A percentile compares a stretch with the other conserved stretches of the same genome.
Evolutionary conservation across 1,139 yeast genomes (phyloP).

Genomic region (Suhomyces ambrosiae): DNA sequence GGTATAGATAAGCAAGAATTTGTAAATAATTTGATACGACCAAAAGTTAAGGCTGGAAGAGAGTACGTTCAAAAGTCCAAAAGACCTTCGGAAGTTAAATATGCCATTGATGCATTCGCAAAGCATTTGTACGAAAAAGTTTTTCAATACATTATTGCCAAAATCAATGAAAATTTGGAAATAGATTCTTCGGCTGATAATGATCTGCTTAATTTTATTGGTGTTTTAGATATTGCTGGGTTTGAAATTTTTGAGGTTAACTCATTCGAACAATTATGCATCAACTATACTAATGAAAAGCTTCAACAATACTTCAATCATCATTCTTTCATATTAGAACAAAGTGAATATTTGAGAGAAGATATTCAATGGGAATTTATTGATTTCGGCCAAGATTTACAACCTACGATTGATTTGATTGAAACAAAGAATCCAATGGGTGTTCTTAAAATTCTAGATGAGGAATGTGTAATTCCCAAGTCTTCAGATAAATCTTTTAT

Average conservation of each 20-base stretch:
- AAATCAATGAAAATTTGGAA: conserved; percentile 71
- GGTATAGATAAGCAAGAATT: conserved; percentile 65
- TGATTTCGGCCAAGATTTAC: conserved; percentile 95
- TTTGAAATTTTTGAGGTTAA: conserved; percentile 91
- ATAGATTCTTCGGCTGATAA: conserved; percentile 23
- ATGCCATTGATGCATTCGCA: conserved; percentile 83
- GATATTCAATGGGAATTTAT: conserved; percentile 95
- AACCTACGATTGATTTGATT: conserved; percentile 90
- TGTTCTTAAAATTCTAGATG: conserved; percentile 85
- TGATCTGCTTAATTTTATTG: conserved; percentile 62
- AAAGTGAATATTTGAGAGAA: conserved; percentile 90
- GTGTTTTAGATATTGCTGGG: conserved; percentile 96
- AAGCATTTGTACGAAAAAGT: conserved; percentile 83
- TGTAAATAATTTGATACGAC: conserved; percentile 61
- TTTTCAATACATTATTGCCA: conserved; percentile 75
- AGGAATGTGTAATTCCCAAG: conserved; percentile 93
- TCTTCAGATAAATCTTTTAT: conserved; percentile 83
- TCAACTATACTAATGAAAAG: conserved; percentile 94
- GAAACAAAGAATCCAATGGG: conserved; percentile 82
- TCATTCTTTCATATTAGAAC: conserved; percentile 95
- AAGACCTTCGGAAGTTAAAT: conserved; percentile 77
- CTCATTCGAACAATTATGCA: conserved; percentile 95
- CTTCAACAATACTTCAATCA: conserved; percentile 97
- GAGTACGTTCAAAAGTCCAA: conserved; percentile 83
- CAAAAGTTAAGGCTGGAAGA: conserved; percentile 88